Evolutionary conservation across 192 early-diverging fungal genomes (phyloP).

Genomic region (Glomus cerebriforme): DNA sequence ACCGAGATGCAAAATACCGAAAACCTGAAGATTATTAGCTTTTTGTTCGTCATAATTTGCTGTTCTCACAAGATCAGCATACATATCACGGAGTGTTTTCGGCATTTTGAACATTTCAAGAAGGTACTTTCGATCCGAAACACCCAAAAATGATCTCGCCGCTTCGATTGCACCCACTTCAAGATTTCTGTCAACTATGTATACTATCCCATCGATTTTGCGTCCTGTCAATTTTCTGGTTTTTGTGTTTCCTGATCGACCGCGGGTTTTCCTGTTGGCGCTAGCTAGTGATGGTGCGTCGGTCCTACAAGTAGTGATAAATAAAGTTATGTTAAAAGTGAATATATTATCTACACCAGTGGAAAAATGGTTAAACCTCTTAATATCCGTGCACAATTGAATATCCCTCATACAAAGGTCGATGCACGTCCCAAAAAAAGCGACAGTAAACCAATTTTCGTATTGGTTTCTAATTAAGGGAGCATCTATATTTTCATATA

Average conservation of each 20-base stretch:
- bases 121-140: constrained; percentile 24
- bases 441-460: constrained; percentile 17
- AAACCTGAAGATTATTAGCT: constrained; percentile 25
- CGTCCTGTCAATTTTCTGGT: constrained; percentile 25
- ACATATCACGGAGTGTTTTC: constrained; percentile 21
- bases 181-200: background rate
- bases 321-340: constrained; percentile 9
- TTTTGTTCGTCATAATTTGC: constrained; percentile 23
- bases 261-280: constrained; percentile 16
- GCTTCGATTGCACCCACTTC: constrained; percentile 15
- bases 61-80: constrained; percentile 22
- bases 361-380: constrained; percentile 20
- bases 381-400: constrained; percentile 21
- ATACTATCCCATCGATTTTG: constrained; percentile 28
- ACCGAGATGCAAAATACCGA: constrained; percentile 26
- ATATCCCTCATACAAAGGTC: constrained; percentile 14
- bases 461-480: constrained; percentile 8
- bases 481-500: constrained; percentile 14
- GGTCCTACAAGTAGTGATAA: constrained; percentile 20
- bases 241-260: constrained; percentile 1
- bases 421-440: constrained; percentile 25
- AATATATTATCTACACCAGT: constrained; percentile 3
- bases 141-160: constrained; percentile 16
- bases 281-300: constrained; percentile 19
- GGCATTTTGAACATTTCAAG: constrained; percentile 27